Evolutionary conservation across 176 grass and related monocot species (phyloP), one percentile per base, ranked within the genome.

Genomic region (Thinopyrum elongatum): DNA sequence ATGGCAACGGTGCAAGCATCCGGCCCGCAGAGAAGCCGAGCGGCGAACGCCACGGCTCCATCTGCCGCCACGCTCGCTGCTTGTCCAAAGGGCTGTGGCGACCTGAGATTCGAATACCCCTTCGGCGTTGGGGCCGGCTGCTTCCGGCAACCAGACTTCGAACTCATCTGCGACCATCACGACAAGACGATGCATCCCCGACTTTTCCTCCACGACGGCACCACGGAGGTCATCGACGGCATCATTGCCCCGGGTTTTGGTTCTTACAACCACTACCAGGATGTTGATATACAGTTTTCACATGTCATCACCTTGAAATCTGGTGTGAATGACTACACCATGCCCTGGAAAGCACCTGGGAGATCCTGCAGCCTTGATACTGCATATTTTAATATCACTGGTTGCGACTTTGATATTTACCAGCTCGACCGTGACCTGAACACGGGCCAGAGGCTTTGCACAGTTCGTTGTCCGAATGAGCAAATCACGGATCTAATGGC

Each of bases 371-470:
- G 10, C 3, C 58, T 60, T 22, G 21, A 22, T 60, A 23, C 19
- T 2, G 4, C 2, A 0, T 3, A 1, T 0, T 51, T 83, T 28
- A 63, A 71, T 9, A 84, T 80, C 5, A 70, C 55, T 1, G 69
- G 87, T 13, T 89, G 42, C 13, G 65, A 83, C 38, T 76, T 88
- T 10, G 79, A 87, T 63, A n/a, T 41, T 8, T 51, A 64, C 42
- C 27, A 38, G 28, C 0, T 76, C 3, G 4, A 13, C 2, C 21
- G 38, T 6, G 14, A 13, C 62, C 14, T 2, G 8, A 42, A 66
- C 10, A 44, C 2, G 3, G 0, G 0, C 7, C 1, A 0, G 8
- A 1, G 0, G 19, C 8, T 82, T 7, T 64, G 78, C 29, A 66
- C 35, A 0, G 2, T 39, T 39, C 29, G 10, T 21, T 88, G 86